These are phyloP conservation scores for Plantago lanceolata DNA, from an alignment of 305 asterid species.

Conservation along the genomic window DNA sequence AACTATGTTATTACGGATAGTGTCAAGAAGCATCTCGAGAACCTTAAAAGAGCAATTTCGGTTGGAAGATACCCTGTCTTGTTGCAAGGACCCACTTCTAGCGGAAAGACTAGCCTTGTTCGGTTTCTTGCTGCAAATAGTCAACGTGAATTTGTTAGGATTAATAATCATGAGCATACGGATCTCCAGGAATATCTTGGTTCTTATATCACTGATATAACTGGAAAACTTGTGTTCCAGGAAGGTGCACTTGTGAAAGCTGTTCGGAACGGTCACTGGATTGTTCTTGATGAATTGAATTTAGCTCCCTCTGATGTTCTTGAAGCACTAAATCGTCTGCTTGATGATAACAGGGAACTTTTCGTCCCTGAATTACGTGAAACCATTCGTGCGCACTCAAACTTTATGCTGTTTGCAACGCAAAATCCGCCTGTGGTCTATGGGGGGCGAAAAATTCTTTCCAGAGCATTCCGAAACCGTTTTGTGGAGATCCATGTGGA, in stretches of 20 bases:
- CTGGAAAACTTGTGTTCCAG: constrained; percentile 84
- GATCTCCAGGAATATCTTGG: constrained; percentile 99
- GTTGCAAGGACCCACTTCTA: constrained; percentile 97
- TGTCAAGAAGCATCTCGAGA: constrained; percentile 66
- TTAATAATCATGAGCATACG: constrained; percentile 94
- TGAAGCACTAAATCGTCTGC: constrained; percentile 88
- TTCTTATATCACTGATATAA: constrained; percentile 79
- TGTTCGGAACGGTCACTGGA: constrained; percentile 88
- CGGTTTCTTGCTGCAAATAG: constrained; percentile 74
- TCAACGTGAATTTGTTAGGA: constrained; percentile 85
- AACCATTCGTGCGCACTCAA: constrained; percentile 74
- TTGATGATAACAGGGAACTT: constrained; percentile 95
- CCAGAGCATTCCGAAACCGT: constrained; percentile 98
- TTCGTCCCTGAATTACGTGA: constrained; percentile 86
- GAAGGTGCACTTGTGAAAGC: constrained; percentile 96
- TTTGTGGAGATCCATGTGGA: constrained; percentile 98
- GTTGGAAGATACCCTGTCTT: constrained; percentile 82
- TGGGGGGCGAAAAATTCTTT: constrained; percentile 95
- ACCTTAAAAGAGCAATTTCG: constrained; percentile 78
- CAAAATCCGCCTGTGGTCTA: constrained; percentile 94
- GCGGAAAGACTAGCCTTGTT: constrained; percentile 98
- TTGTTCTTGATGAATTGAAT: constrained; percentile 96
- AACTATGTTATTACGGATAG: constrained; percentile 70
- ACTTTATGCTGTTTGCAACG: constrained; percentile 95
- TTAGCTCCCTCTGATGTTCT: constrained; percentile 99